phyloP scores from a whole-genome alignment of 2,329 filamentous ascomycete species.

The Torrubiellomyces zombiae region DNA sequence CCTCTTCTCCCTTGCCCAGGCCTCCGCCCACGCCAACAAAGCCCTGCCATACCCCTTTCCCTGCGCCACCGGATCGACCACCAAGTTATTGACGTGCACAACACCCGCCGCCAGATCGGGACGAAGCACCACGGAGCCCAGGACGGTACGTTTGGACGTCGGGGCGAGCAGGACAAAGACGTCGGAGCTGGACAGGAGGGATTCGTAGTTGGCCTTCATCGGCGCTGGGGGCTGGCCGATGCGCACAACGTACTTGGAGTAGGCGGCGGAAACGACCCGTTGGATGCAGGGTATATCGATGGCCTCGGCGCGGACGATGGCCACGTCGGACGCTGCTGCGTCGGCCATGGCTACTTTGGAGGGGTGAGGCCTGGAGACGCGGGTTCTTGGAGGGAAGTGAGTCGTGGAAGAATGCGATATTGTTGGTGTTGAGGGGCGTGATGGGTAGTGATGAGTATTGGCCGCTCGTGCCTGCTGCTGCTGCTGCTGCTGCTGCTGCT shows the following conservation, averaged over 20 bases:
- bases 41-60: slow-evolving; percentile 15
- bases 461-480: too few relatives aligned
- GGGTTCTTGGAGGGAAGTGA: too few relatives aligned
- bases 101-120: slow-evolving; percentile 6
- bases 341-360: too few relatives aligned
- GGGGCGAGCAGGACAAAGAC: slow-evolving; percentile 10
- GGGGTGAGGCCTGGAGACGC: too few relatives aligned
- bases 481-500: too few relatives aligned
- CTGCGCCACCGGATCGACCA: slow-evolving; percentile 12
- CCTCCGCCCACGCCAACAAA: slow-evolving; percentile 15
- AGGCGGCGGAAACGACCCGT: slow-evolving; percentile 13
- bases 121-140: slow-evolving; percentile 15
- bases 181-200: slow-evolving; percentile 10
- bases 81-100: slow-evolving; percentile 12
- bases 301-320: neutral
- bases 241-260: slow-evolving; percentile 17
- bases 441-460: too few relatives aligned
- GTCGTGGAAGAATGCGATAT: too few relatives aligned
- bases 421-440: too few relatives aligned
- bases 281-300: slow-evolving; percentile 7
- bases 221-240: slow-evolving; percentile 18
- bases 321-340: too few relatives aligned
- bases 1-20: slow-evolving; percentile 9
- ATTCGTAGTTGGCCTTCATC: slow-evolving; percentile 17
- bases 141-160: slow-evolving; percentile 2